Evolutionary conservation across 441 rosid genomes (phyloP), one percentile per base, ranked within the genome.

Genomic region (Populus hybrid): DNA sequence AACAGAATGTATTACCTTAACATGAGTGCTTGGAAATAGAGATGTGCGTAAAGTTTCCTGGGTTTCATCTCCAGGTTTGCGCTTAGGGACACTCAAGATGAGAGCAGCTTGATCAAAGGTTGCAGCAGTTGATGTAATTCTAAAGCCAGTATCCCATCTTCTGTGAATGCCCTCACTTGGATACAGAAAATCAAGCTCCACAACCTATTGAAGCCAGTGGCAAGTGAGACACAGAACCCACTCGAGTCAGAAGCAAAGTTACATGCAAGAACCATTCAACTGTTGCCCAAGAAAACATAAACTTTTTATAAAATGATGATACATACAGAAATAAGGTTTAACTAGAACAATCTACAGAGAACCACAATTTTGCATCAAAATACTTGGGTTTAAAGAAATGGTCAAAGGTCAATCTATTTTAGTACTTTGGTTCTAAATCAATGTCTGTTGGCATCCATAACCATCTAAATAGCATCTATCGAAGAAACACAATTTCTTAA

Each of bases 121-220:
- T 59, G 99, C 99, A 67, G 98, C 99, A 46, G 98, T 94, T 73
- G 98, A 85, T 7, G 99, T 95, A 46, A 95, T 92, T 71, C 98
- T 88, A 72, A 88, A 96, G 59, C 99, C 99, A 80, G 84, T 81
- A 75, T 96, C 99, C 99, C 98, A 96, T 9, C 98, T 90, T 81
- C 93, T 87, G 87, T 96, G 99, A 81, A 96, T 89, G 66, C 99
- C 99, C 87, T 96, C 99, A 80, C 99, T 96, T 24, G 98, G 99
- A 82, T 96, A 96, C 23, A 94, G 96, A 84, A 95, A 95, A 86
- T 96, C 98, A 53, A 96, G 95, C 81, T 94, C 99, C 79, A 96
- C 99, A 66, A 96, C 99, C 99, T 96, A 72, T 66, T 70, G 26
- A 70, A 78, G 80, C 28, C 72, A 74, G 80, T 19, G 32, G 76